Base-by-base conservation (phyloP, 345 rosid species). In the Citrus cavaleriei region DNA sequence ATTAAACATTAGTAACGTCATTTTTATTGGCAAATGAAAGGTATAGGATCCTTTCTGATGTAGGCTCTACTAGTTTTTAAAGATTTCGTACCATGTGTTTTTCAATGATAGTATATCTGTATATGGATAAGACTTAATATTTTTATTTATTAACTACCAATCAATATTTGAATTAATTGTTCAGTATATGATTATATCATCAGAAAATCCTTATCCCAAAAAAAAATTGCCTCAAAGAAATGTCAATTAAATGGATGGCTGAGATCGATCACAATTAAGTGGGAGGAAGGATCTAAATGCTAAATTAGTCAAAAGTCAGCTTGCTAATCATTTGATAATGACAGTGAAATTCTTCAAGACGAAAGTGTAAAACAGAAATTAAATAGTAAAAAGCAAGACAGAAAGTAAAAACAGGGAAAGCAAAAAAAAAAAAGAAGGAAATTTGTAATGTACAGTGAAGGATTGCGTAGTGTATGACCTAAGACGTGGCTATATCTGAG, bases 401-500 rank as follows among this genome's bases (percentile, higher is more conserved):
- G 5, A 10, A 13, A 72, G 3, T 2, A 59, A 21, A 61, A 69
- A 46, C n/a, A 54, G 27, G 9, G 46, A 8, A 38, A 37, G 40
- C 8, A 37, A 19, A 22, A 21, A 32, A 9, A 58, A 1, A 32
- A 19, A n/a, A 7, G 2, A 0, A 28, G 12, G 2, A 0, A 4
- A 13, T 46, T 46, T 46, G 12, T 13, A 46, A 46, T 46, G 51
- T 5, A 16, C 27, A 14, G 76, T 62, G 32, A 46, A 38, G 21
- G 55, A 40, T 72, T 58, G 68, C 34, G 66, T 9, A 65, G 40
- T 1, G 3, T 32, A 69, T 78, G 66, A 75, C 70, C 62, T 25
- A 73, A 65, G 84, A 80, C 77, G 84, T 77, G 86, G 82, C 59
- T 14, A 13, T 7, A 1, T 58, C 3, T 3, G 2, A 58, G 59